Conservation (phyloP, 2,329 filamentous ascomycete species). For the Aspergillus felis region DNA sequence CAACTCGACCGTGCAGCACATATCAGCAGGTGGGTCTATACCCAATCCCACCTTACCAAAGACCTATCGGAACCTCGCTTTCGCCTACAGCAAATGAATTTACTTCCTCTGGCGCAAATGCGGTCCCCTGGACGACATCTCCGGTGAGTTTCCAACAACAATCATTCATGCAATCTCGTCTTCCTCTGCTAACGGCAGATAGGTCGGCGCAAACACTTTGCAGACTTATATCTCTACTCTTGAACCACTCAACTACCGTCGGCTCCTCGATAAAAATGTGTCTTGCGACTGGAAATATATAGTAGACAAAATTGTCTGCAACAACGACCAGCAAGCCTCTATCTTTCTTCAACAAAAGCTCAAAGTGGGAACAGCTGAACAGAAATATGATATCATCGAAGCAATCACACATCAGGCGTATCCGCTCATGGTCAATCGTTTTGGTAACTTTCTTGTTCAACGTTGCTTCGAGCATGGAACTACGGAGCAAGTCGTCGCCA, state of each 20-base stretch:
- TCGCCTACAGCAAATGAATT: conserved; percentile 74
- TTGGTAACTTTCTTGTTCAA: conserved; percentile 97
- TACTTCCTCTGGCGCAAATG: conserved; percentile 45
- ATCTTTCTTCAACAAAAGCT: conserved; percentile 99
- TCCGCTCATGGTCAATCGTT: conserved; percentile 94
- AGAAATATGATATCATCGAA: conserved; percentile 96
- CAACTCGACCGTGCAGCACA: conserved; percentile 25
- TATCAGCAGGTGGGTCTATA: conserved; percentile 36
- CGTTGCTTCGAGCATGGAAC: conserved; percentile 98
- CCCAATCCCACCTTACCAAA: conserved; percentile 44
- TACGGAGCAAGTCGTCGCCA: conserved; percentile 87
- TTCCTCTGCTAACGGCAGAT: conserved; percentile 20
- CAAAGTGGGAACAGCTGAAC: conserved; percentile 89
- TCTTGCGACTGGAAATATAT: conserved; percentile 99
- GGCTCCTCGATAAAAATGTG: conserved; percentile 88
- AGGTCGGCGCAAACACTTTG: conserved; percentile 47
- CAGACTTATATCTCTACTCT: conserved; percentile 80
- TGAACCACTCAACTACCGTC: conserved; percentile 94
- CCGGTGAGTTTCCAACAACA: conserved; percentile 49
- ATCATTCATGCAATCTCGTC: background rate
- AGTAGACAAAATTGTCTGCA: conserved; percentile 98
- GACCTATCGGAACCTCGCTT: conserved; percentile 60
- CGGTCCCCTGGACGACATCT: conserved; percentile 32
- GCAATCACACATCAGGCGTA: conserved; percentile 94
- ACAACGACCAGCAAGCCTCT: conserved; percentile 97